Evolutionary conservation across 106 monocot genomes (phyloP).

Genomic region (Cymbidium sinense): DNA sequence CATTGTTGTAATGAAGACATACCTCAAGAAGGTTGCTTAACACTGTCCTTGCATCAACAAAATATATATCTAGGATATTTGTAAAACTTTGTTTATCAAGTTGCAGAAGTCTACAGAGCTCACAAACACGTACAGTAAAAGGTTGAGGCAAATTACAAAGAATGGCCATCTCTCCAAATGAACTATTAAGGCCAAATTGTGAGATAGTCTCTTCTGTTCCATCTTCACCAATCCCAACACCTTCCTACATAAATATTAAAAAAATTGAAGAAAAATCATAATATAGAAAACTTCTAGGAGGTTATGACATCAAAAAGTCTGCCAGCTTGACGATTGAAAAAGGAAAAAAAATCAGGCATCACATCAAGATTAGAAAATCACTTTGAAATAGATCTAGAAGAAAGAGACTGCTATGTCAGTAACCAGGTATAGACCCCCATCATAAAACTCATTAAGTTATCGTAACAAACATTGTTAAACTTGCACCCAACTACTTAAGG

Average conservation of each 20-base stretch:
- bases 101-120: slow-evolving; percentile 62
- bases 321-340: no score
- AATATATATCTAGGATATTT: slow-evolving; percentile 75
- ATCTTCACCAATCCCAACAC: slow-evolving; percentile 64
- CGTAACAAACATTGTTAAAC: no score
- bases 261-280: background rate
- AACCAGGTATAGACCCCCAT: no score
- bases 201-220: slow-evolving; percentile 56
- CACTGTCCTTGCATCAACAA: slow-evolving; percentile 65
- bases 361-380: no score
- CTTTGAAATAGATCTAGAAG: no score
- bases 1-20: background rate
- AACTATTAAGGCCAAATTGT: slow-evolving; percentile 40
- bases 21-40: slow-evolving; percentile 79
- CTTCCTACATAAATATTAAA: slow-evolving; percentile 39
- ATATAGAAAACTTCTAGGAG: no score
- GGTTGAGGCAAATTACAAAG: slow-evolving; percentile 94
- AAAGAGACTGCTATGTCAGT: no score
- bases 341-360: no score
- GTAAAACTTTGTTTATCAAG: slow-evolving; percentile 79
- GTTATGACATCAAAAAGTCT: no score
- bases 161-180: slow-evolving; percentile 89
- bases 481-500: no score
- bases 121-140: slow-evolving; percentile 67
- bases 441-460: no score